These are phyloP conservation scores for Lolium rigidum DNA, from an alignment of 176 grass and related monocot species.

Conservation along the genomic window DNA sequence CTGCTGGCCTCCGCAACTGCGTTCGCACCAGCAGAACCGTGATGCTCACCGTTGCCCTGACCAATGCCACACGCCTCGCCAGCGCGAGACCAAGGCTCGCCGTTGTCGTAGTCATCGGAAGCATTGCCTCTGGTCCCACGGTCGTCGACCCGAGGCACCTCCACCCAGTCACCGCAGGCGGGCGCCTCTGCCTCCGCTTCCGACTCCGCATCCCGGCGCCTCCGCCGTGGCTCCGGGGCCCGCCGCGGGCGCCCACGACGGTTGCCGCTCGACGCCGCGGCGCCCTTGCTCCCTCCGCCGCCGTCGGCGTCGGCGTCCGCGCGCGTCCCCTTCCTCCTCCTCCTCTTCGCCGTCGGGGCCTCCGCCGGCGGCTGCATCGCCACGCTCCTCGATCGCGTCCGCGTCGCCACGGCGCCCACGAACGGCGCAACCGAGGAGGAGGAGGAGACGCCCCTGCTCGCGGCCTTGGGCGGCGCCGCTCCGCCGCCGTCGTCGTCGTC, in stretches of 20 bases:
- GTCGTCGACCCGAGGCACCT: conserved; percentile 20
- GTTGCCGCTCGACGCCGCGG: not conserved
- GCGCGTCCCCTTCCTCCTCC: conserved; percentile 37
- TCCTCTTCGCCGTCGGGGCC: conserved; percentile 18
- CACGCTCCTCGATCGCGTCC: conserved; percentile 50
- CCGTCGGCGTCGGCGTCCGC: not conserved
- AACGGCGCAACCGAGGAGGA: not conserved
- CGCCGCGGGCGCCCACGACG: not conserved
- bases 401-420: conserved; percentile 48
- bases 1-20: not conserved
- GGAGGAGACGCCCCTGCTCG: not conserved
- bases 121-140: conserved; percentile 6
- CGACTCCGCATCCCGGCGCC: not conserved
- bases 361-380: conserved; percentile 4
- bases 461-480: not conserved
- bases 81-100: not conserved
- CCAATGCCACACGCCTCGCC: not conserved
- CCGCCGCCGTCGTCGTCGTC: conserved; percentile 22
- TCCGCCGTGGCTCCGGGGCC: not conserved
- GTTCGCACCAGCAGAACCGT: not conserved
- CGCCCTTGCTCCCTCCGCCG: not conserved
- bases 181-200: not conserved
- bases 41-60: not conserved
- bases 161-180: conserved; percentile 5
- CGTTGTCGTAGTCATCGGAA: not conserved